Conservation (phyloP, 225 moss, liverwort and hornwort genomes). For the Pleurozium schreberi region DNA sequence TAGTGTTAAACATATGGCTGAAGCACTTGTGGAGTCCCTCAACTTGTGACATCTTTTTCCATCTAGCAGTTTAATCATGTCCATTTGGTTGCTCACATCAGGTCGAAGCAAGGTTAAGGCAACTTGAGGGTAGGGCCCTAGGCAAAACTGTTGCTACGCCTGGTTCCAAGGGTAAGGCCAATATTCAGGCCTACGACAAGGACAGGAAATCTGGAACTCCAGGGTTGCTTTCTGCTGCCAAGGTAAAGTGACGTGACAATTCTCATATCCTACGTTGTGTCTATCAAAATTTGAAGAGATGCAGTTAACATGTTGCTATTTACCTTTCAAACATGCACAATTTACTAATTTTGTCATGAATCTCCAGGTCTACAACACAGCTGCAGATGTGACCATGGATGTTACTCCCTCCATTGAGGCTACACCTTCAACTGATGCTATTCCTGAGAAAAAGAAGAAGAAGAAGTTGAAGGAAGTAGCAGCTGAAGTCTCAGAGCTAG, state of each 20-base stretch:
- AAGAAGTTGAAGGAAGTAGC: conserved; percentile 15
- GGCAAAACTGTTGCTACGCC: conserved; percentile 18
- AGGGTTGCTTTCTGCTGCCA: not conserved
- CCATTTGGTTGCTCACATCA: not conserved
- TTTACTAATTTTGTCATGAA: not conserved
- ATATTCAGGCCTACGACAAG: conserved; percentile 59
- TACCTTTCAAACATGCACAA: not conserved
- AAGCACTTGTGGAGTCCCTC: not conserved
- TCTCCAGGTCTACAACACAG: conserved; percentile 50
- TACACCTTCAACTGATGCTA: not conserved
- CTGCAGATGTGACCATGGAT: conserved; percentile 48
- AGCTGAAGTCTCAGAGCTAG: not conserved
- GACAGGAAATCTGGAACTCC: conserved; percentile 49
- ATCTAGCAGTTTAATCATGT: not conserved
- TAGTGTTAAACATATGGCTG: not conserved
- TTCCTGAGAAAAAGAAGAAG: conserved; percentile 2
- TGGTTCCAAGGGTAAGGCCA: conserved; percentile 42
- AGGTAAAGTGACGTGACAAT: not conserved
- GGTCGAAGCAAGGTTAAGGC: conserved; percentile 63
- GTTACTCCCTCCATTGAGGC: not conserved
- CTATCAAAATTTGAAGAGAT: not conserved
- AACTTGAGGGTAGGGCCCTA: conserved; percentile 54
- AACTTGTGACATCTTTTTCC: not conserved
- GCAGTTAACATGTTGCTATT: not conserved
- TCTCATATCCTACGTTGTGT: not conserved